Base-by-base conservation (phyloP, 352 stramenopile genomes). In the Pythium apleroticum region DNA sequence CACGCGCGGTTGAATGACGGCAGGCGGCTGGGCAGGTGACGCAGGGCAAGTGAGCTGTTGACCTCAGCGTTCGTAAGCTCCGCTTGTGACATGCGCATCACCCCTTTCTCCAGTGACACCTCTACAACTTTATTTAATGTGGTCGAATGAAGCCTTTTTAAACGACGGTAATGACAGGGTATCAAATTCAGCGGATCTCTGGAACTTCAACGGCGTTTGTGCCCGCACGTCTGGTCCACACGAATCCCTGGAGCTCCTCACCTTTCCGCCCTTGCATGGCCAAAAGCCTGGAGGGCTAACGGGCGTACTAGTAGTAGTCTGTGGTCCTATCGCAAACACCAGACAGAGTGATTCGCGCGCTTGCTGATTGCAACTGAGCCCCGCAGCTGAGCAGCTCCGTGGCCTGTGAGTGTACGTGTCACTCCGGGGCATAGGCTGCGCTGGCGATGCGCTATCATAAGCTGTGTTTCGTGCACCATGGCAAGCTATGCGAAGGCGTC, bases 81-180 rank as follows among this genome's bases (percentile, higher is more conserved):
- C 37, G 50, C n/a, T 69, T 71, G 64, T 65, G 64, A 65, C 56
- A 66, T 65, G 37, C 41, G 4, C 25, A 45, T 54, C 46, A 61
- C 24, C n/a, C n/a, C n/a, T 63, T 33, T 54, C 46, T 60, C 39
- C 2, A 28, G 41, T 66, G 60, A 39, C 62, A 58, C 52, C 27
- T 24, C 27, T 46, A 22, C n/a, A 63, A 45, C 22, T n/a, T n/a
- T n/a, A n/a, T n/a, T n/a, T n/a, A n/a, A n/a, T n/a, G 33, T 63
- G 46, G 63, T 55, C 28, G 19, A 19, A 25, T 49, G 4, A 49
- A 3, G 4, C 33, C 57, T 59, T 35, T 54, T 57, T 35, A 33
- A 43, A 27, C 35, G 20, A 27, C n/a, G n/a, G n/a, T 19, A 54
- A 25, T 6, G 2, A 39, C 22, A 59, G 62, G 62, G 35, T 63